Evolutionary conservation across 2,329 filamentous ascomycete genomes (phyloP), one percentile per base, ranked within the genome.

Genomic region (Cryphonectria japonica): DNA sequence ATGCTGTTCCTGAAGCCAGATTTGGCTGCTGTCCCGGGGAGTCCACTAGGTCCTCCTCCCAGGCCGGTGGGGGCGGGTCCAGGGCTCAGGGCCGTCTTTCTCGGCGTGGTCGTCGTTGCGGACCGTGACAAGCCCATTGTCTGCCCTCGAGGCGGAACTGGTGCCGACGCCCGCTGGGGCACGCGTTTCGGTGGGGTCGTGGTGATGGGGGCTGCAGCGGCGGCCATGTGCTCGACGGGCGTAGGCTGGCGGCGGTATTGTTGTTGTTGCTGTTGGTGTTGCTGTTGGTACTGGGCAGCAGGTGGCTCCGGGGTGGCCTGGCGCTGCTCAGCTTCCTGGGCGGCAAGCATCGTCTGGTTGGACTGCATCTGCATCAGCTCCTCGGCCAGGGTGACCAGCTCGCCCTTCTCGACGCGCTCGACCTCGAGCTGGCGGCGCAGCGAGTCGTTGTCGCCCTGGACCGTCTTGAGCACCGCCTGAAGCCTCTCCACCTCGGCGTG

Each of bases 401-500:
- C 93, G 68, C 92, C 92, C 84, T 96, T 95, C 82, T 96, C 93
- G 29, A 94, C 87, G 8, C 93, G 87, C 82, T 96, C 93, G 72
- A 87, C 85, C 78, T 94, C 90, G 9, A 96, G 85, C 75, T 93
- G 86, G 26, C 83, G 80, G 46, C 91, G 83, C 37, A 95, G 84
- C 46, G 88, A 85, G 43, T 88, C 85, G 74, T 94, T 93, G 76
- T 95, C 92, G 5, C 85, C 83, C 78, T 91, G 89, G 61, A 96
- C 85, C 8, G 90, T 91, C 43, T 84, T 82, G 70, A 96, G 84
- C 70, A 96, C 91, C 7, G 92, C 89, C 76, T 91, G 89, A 14
- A 97, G 86, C 67, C 93, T 92, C 74, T 92, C 89, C 39, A 95
- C 87, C 76, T 93, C 90, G 29, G 93, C 93, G 69, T 91, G 89